Evolutionary conservation across 495 filamentous ascomycete species (phyloP), one percentile per base, ranked within the genome.

Genomic region (Penicillium alfredii): DNA sequence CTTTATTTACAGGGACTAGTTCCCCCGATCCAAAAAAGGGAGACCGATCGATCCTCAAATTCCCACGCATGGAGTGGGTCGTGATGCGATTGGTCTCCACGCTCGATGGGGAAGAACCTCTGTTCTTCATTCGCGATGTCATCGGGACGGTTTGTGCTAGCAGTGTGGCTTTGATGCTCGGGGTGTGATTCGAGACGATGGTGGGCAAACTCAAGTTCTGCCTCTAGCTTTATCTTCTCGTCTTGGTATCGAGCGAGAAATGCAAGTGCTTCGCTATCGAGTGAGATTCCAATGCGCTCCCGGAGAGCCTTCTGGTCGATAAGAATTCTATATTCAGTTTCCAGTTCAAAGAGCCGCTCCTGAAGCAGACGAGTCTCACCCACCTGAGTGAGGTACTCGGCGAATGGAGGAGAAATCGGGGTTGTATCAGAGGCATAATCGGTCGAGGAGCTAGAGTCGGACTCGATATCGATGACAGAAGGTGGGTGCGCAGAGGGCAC

Each of bases 311-410:
- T 42, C 30, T 52, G 49, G 4, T 61, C 51, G 10, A 40, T 24
- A 4, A 51, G 39, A 2, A 35, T 29, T 4, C 45, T 30, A 25
- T 48, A 53, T 31, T 61, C 45, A 3, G 33, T 30, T 11, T 55
- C 42, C 5, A 67, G 30, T 1, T 60, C 53, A 0, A 33, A 30
- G 7, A 64, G 45, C 4, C 42, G 42, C 30, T 63, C 61, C 12
- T 43, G 37, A 21, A 53, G 40, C 10, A 64, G 34, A 1, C 44
- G 47, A 1, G 49, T 44, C 11, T 66, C 53, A 7, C 50, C 59
- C 9, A 66, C 30, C 8, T 55, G 32, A 2, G 44, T 44, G n/a
- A 55, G 30, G 14, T 64, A 58, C 9, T 47, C 45, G 6, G 34
- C 40, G 12, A 49, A 19, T 19, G 37, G 37, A 10, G 31, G 34